Evolutionary conservation across 495 filamentous ascomycete species (phyloP).

Genomic region (Trichoderma virens): DNA sequence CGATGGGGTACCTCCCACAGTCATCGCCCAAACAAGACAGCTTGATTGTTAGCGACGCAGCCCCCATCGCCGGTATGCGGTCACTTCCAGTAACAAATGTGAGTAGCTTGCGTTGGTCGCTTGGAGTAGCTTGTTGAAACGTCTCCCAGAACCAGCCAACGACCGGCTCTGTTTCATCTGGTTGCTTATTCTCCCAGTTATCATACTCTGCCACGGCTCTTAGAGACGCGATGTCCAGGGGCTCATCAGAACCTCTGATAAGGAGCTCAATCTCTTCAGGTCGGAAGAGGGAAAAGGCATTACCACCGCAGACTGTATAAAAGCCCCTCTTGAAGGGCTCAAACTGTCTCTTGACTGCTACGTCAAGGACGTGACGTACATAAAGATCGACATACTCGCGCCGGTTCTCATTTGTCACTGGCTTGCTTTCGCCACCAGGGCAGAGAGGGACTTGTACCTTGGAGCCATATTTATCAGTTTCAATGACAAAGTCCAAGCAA

Average conservation of each 20-base stretch:
- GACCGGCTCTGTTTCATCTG: constrained; percentile 53
- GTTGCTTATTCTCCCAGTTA: constrained; percentile 51
- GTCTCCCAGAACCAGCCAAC: constrained; percentile 86
- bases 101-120: constrained; percentile 68
- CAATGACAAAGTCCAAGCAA: constrained; percentile 74
- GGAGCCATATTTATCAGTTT: constrained; percentile 71
- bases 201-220: constrained; percentile 77
- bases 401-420: constrained; percentile 79
- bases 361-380: constrained; percentile 73
- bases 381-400: constrained; percentile 87
- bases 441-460: constrained; percentile 61
- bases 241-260: constrained; percentile 79
- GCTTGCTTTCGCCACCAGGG: constrained; percentile 60
- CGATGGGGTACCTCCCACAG: constrained; percentile 66
- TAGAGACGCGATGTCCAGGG: constrained; percentile 69
- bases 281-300: constrained; percentile 83
- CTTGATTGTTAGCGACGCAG: constrained; percentile 69
- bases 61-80: constrained; percentile 85
- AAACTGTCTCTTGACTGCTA: constrained; percentile 71
- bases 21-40: constrained; percentile 71
- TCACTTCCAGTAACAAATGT: constrained; percentile 93
- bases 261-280: constrained; percentile 91
- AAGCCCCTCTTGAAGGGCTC: constrained; percentile 95
- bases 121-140: constrained; percentile 57
- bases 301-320: constrained; percentile 86